Base-by-base conservation (phyloP, 1,284 basidiomycete species). In the Lentinula novae-zelandiae region DNA sequence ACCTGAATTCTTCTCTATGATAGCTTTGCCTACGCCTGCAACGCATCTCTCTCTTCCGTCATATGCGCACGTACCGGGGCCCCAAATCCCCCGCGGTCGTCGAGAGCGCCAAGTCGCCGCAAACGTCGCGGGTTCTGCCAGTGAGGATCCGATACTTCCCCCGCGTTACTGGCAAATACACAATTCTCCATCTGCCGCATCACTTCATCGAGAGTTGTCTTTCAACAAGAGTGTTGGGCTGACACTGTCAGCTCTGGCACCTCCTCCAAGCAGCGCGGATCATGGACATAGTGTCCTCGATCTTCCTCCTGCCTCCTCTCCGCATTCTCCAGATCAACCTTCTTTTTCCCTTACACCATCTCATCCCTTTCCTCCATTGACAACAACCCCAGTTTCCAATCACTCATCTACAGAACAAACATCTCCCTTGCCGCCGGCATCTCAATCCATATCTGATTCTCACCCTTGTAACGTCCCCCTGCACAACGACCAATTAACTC, bases 111-210 rank as follows among this genome's bases (percentile, higher is more conserved):
- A 46, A 20, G n/a, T 20, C 44, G 27, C 27, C 27, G 27, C 27
- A 27, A 27, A 7, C 8, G 42, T n/a, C 42, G 42, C 15, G 17
- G 42, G 15, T 44, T 7, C 42, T 44, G 7, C 13, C n/a, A 44
- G n/a, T 44, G 17, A 20, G 15, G 34, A 5, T 52, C 50, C 22
- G 3, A 15, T 13, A 7, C 27, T 52, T 27, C 52, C 52, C n/a
- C 52, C 52, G 34, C 52, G 52, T 5, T 53, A 53, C 52, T 53
- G 52, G 52, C 52, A 53, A 53, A 53, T 53, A 15, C 52, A 53
- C 34, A 53, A 53, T 12, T 36, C 31, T 36, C 15, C 34, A 12
- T 53, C 52, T 13, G 52, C 52, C 13, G 31, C 17, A 9, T 38
- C 52, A 12, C 52, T 53, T 22, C 27, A 36, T 36, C 34, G 52